Percentiles rank a stretch among this genome's conserved stretches.
Evolutionary conservation across 2,329 filamentous ascomycete genomes (phyloP).

Genomic region (Sarocladiaceae sp.): DNA sequence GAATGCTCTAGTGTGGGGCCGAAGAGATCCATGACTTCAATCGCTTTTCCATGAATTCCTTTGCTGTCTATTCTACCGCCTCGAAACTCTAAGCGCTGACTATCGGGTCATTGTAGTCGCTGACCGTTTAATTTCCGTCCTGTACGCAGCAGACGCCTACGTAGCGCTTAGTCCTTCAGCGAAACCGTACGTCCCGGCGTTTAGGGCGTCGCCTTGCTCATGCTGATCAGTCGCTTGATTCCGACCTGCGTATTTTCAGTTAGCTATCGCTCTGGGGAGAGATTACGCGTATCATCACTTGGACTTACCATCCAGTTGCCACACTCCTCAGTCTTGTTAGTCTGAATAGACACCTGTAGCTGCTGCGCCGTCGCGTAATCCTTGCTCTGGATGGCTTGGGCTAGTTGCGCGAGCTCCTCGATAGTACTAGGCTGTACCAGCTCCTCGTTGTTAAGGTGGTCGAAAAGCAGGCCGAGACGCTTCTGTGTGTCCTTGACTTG

Average conservation of each 20-base stretch:
- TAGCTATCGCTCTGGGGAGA: constrained; percentile 32
- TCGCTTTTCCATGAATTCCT: constrained; percentile 17
- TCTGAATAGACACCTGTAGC: constrained; percentile 69
- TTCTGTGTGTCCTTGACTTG: constrained; percentile 95
- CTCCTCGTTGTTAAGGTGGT: constrained; percentile 94
- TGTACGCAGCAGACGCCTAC: constrained; percentile 9
- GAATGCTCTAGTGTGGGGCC: not conserved
- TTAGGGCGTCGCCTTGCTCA: constrained; percentile 69
- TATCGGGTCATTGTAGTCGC: constrained; percentile 5
- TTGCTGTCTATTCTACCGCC: constrained; percentile 18
- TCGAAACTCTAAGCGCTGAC: not conserved
- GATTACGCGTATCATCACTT: not conserved
- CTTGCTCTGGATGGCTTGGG: constrained; percentile 59
- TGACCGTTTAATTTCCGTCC: not conserved
- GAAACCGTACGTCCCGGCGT: too few species aligned
- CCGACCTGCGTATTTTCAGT: constrained; percentile 50
- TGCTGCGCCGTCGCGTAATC: constrained; percentile 62
- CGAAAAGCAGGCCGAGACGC: constrained; percentile 86
- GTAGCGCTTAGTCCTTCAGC: constrained; percentile 15
- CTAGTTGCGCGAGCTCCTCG: constrained; percentile 56
- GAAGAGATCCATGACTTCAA: not conserved
- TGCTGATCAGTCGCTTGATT: constrained; percentile 69
- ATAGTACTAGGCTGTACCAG: constrained; percentile 76
- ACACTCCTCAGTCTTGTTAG: constrained; percentile 72
- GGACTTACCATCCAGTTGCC: constrained; percentile 78